Base-by-base conservation (phyloP, 345 rosid genomes). In the Crucihimalaya himalaica region DNA sequence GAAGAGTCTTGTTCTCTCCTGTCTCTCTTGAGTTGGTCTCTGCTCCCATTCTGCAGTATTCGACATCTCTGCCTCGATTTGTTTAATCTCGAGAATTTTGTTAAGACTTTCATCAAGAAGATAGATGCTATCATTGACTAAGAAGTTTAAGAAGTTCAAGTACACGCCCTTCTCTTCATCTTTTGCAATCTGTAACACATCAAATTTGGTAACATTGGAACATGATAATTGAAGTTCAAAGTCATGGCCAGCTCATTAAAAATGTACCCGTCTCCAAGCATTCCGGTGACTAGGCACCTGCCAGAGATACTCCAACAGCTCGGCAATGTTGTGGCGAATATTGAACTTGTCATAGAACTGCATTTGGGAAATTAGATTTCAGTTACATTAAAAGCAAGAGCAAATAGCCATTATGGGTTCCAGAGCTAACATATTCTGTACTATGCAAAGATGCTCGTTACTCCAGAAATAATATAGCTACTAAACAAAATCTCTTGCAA, bases 121-220 rank as follows among this genome's bases (percentile, higher is more conserved):
- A 83, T 78, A 96, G 62, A 96, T 92, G 80, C 99, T 92, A 83
- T 96, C 99, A 20, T 96, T 96, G 78, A 96, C 88, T 75, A 96
- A 83, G 82, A 92, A 96, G 89, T 92, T 96, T 64, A 96, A 81
- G 89, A 96, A 96, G 82, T 96, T 96, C 84, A 96, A 81, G 79
- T 96, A 96, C 71, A 92, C 96, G 55, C 99, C 99, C 91, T 96
- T 96, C 67, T 96, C 99, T 82, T 96, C 98, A 83, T 92, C 97
- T 81, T 86, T 96, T 6, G 97, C 99, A 80, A 96, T 96, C 99
- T 96, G 94, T 48, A 86, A 80, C 25, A 32, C 14, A 61, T 53
- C 46, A 71, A 51, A 45, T 42, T 51, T 45, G 34, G 12, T 34
- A 35, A 34, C 39, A 19, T 3, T 12, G 42, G 34, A 50, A 31